phyloP scores from a whole-genome alignment of 306 rosid genomes.

The Begonia fuchsioides region DNA sequence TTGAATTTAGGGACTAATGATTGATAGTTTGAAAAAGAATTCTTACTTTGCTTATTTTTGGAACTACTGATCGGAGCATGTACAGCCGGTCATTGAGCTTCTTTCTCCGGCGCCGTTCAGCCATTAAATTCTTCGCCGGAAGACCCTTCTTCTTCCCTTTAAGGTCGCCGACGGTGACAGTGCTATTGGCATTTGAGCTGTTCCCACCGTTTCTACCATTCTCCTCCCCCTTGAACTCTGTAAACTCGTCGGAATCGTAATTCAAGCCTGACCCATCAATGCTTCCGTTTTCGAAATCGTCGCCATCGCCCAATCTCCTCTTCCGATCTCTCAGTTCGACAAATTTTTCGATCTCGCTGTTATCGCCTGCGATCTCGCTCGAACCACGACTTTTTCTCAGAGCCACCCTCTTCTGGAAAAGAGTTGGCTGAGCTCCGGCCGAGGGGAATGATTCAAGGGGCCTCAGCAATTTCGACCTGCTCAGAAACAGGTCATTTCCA shows the following conservation, averaged over 20 bases:
- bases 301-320: conserved; percentile 17
- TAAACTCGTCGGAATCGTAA: conserved; percentile 70
- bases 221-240: conserved; percentile 36
- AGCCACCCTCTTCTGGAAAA: conserved; percentile 66
- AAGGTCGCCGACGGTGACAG: conserved; percentile 41
- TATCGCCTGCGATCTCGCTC: conserved; percentile 1
- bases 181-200: conserved; percentile 35
- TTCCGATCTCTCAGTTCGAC: conserved; percentile 9
- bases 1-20: too few species aligned
- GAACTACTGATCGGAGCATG: conserved; percentile 97
- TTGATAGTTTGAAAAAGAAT: neutral
- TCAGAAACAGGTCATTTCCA: conserved; percentile 32
- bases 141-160: conserved; percentile 91
- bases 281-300: conserved; percentile 28
- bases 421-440: conserved; percentile 51
- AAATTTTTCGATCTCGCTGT: neutral
- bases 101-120: conserved; percentile 96
- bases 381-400: conserved; percentile 15
- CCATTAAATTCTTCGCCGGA: conserved; percentile 96
- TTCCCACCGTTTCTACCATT: conserved; percentile 28
- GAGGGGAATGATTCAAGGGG: conserved; percentile 40
- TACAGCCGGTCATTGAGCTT: conserved; percentile 93
- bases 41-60: conserved; percentile 89
- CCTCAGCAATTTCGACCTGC: conserved; percentile 33
- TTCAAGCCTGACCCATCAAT: conserved; percentile 45